Base-by-base conservation (phyloP, 768 basidiomycete species). In the Tylopilus intermedius region DNA sequence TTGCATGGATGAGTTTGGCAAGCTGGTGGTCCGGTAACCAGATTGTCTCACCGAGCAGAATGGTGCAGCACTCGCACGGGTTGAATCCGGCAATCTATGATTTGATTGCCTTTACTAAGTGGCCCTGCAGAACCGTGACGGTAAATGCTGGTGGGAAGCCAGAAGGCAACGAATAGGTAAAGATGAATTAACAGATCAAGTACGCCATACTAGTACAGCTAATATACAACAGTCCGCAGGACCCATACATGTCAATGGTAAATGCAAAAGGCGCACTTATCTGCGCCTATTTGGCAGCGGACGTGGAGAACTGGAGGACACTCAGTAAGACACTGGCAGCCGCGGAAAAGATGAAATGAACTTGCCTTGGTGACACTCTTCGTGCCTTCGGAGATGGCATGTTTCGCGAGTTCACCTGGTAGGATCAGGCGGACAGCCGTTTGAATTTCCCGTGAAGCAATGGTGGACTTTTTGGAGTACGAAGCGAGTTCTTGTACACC, bases 401-500 rank as follows among this genome's bases (percentile, higher is more conserved):
- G 67, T 79, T 94, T 95, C 64, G 91, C 88, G 48, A 95, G 84
- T 73, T 94, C 93, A 69, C 91, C 93, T 61, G 95, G 94, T 22
- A 99, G 87, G 72, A 99, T 95, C 51, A 97, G 83, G 58, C 95
- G 89, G 49, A 98, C 96, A 40, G 94, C 82, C 35, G 95, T 98
- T 72, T 98, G 94, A 61, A 97, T 97, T 74, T 98, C 94, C 58
- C 94, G 92, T 46, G 94, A 96, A 38, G 95, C 96, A 70, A 98
- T 97, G 32, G 94, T 98, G 6, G 95, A 96, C 74, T 95, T 95
- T 79, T 96, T 95, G 59, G 94, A 96, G 78, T 97, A 97, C 1
- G 91, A 79, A 38, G 95, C 94, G 60, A 98, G 88, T 78, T 95
- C 93, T 91, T 27, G 3, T n/a, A 47, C 13, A 6, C 8, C 38